Percentiles rank a stretch among this genome's conserved stretches.
These are phyloP conservation scores for Sicyos edulis DNA, from an alignment of 306 rosid species.

Conservation along the genomic window DNA sequence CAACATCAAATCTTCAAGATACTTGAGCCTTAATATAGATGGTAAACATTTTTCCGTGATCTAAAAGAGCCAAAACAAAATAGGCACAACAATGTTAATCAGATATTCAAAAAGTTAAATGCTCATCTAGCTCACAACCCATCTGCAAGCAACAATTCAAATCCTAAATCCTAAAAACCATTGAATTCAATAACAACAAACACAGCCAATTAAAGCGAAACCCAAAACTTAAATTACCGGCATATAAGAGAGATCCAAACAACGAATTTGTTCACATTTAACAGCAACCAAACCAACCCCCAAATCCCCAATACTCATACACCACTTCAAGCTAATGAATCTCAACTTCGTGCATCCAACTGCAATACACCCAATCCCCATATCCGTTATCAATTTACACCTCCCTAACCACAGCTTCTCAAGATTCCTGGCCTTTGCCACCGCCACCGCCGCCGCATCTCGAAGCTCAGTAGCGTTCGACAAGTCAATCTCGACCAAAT, in stretches of 20 bases:
- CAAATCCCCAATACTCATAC: constrained; percentile 71
- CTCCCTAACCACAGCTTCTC: constrained; percentile 68
- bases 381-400: constrained; percentile 68
- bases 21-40: constrained; percentile 57
- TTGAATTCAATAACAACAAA: neutral
- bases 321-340: constrained; percentile 71
- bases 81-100: neutral
- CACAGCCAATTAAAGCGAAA: neutral
- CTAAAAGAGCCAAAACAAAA: constrained; percentile 32
- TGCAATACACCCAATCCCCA: constrained; percentile 89
- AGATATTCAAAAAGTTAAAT: neutral
- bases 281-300: constrained; percentile 81
- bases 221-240: constrained; percentile 36
- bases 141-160: neutral
- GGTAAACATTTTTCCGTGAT: constrained; percentile 78
- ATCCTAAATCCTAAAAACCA: neutral
- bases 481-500: constrained; percentile 64
- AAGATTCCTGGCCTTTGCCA: constrained; percentile 69
- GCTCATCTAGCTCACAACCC: neutral
- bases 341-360: constrained; percentile 79
- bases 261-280: constrained; percentile 59
- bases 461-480: constrained; percentile 71
- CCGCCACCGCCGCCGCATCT: constrained; percentile 55
- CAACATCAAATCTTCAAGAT: constrained; percentile 76
- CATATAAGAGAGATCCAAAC: constrained; percentile 80